These are phyloP conservation scores for Fraxinus latifolia DNA, from an alignment of 305 asterid species.

Conservation along the genomic window DNA sequence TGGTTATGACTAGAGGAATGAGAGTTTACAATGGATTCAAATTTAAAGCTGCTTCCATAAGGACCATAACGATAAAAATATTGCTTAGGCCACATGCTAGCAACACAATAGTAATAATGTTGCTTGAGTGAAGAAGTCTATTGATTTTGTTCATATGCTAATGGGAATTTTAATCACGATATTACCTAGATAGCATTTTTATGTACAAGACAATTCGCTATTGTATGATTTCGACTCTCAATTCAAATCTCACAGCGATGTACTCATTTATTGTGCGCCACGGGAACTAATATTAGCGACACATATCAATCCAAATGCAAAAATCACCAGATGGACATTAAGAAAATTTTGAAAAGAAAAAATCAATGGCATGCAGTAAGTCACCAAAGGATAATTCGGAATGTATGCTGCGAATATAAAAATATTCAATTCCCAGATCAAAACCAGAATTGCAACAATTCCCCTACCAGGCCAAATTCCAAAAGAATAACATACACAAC, in stretches of 20 bases:
- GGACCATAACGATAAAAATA: not conserved
- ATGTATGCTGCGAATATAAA: slow-evolving; percentile 1
- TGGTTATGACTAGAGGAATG: not conserved
- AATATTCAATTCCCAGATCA: not conserved
- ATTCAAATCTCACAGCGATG: not conserved
- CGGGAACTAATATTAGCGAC: not conserved
- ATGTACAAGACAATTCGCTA: not conserved
- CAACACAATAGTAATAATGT: not conserved
- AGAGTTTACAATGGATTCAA: not conserved
- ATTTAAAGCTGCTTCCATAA: not conserved
- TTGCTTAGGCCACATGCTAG: not conserved
- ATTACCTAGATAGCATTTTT: not conserved
- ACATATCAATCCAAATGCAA: not conserved
- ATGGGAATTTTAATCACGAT: not conserved
- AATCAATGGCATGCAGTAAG: not conserved
- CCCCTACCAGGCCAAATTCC: not conserved
- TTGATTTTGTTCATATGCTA: not conserved
- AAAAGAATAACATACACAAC: not conserved
- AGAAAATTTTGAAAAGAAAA: not conserved
- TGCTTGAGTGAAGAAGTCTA: not conserved
- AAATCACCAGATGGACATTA: not conserved
- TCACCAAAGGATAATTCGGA: not conserved
- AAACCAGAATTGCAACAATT: not conserved
- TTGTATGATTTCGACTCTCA: not conserved
- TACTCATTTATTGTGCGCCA: not conserved